Conservation (phyloP, 78 protist species). For the Dictyostelium capitatum region DNA sequence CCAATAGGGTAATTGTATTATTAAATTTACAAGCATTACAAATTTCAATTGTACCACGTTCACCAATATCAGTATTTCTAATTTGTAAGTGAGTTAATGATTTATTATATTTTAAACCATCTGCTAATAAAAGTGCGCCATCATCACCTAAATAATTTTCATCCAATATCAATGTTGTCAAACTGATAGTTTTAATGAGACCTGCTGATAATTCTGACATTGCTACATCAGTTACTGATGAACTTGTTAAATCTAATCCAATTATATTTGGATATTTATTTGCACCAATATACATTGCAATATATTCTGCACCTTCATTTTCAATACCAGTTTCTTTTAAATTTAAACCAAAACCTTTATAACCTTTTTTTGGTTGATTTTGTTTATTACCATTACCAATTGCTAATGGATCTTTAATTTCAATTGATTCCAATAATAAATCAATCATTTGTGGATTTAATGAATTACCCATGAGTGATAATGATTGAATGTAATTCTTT, state of each 20-base stretch:
- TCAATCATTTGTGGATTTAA: slow-evolving; percentile 25
- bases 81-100: slow-evolving; percentile 58
- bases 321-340: slow-evolving; percentile 72
- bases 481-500: slow-evolving; percentile 31
- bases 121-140: slow-evolving; percentile 57
- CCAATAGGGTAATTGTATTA: slow-evolving; percentile 21
- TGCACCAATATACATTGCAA: slow-evolving; percentile 37
- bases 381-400: neutral
- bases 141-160: slow-evolving; percentile 77
- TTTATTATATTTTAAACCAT: slow-evolving; percentile 54
- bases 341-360: slow-evolving; percentile 72
- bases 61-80: slow-evolving; percentile 67
- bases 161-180: slow-evolving; percentile 65
- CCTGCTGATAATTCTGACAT: slow-evolving; percentile 29
- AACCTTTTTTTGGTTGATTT: neutral
- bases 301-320: slow-evolving; percentile 65
- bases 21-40: slow-evolving; percentile 64
- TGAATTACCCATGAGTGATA: slow-evolving; percentile 44
- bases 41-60: slow-evolving; percentile 48
- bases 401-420: neutral
- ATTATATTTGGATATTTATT: slow-evolving; percentile 34
- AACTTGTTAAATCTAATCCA: slow-evolving; percentile 49
- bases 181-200: neutral
- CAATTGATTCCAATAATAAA: slow-evolving; percentile 19
- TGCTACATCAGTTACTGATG: slow-evolving; percentile 56